Evolutionary conservation across 352 stramenopile species (phyloP), one percentile per base, ranked within the genome.

Genomic region (Blastocystis sp.): DNA sequence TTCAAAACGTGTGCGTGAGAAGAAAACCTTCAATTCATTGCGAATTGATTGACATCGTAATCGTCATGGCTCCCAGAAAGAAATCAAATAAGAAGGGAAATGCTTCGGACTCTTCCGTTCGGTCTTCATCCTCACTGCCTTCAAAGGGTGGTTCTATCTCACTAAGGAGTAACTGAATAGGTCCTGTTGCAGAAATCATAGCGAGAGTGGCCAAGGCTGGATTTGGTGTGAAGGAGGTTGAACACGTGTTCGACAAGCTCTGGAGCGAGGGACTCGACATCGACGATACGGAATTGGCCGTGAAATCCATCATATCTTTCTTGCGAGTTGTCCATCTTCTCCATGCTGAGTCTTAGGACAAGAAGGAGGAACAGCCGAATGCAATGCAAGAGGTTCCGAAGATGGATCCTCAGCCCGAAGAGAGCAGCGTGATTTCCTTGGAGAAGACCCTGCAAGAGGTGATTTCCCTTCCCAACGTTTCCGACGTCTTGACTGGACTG

Each of bases 11-110:
- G 48, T 57, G 6, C 14, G 28, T 34, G 28, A 34, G 28, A 34
- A 34, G 28, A 34, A 34, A 34, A 34, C 28, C 28, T 0, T 34
- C 28, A 34, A 34, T 34, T 34, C 28, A 34, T 34, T 34, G 28
- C 28, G 28, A 34, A 34, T 34, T 34, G 28, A 34, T 34, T 34
- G 28, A 34, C 28, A 34, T 34, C 28, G 28, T 57, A 7, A 57
- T 14, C 48, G 14, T 21, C 3, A 74, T 74, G 64, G n/a, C 21
- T 10, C 48, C 52, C 38, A 68, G 45, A 57, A 84, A 84, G 19
- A 84, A 84, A 63, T 62, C 48, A 69, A 84, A 84, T 52, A 84
- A 84, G 42, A 84, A 84, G 48, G 9, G n/a, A 9, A 84, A 43
- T 24, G 6, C 64, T 48, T 38, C 64, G 7, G 64, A 24, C 10